phyloP scores from a whole-genome alignment of 164 flowering plant genomes.

The Amborella trichopoda region DNA sequence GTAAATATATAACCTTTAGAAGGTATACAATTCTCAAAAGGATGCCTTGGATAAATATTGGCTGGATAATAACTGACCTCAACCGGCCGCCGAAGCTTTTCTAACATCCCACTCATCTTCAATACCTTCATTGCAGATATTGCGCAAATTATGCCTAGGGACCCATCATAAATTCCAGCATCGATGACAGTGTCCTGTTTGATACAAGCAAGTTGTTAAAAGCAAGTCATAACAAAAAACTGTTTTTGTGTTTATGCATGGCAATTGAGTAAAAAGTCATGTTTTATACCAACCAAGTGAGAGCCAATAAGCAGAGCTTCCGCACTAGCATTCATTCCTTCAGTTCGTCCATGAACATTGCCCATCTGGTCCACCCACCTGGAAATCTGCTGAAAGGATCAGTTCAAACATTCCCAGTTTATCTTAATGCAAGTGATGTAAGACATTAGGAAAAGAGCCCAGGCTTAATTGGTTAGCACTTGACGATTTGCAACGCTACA shows the following conservation, averaged over 20 bases:
- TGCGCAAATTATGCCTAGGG: slow-evolving; percentile 82
- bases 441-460: too few relatives aligned
- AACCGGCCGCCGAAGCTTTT: slow-evolving; percentile 52
- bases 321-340: slow-evolving; percentile 56
- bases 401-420: too few relatives aligned
- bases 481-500: too few relatives aligned
- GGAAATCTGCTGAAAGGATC: too few relatives aligned
- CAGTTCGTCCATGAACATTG: slow-evolving; percentile 87
- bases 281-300: too few relatives aligned
- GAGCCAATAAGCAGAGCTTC: slow-evolving; percentile 81
- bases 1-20: too few relatives aligned
- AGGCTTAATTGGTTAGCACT: too few relatives aligned
- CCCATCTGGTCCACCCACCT: slow-evolving; percentile 97
- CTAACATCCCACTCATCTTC: slow-evolving; percentile 37
- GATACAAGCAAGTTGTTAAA: slow-evolving; percentile 10
- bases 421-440: too few relatives aligned
- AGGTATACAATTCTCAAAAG: too few relatives aligned
- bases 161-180: slow-evolving; percentile 95
- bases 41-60: neutral
- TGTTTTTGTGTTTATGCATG: neutral
- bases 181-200: slow-evolving; percentile 93
- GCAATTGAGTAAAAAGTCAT: neutral
- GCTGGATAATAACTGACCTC: slow-evolving; percentile 43
- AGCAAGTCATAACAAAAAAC: neutral
- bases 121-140: slow-evolving; percentile 79